Conservation (phyloP, 2,329 filamentous ascomycete species). For the Ceratocystiopsis brevicomis region DNA sequence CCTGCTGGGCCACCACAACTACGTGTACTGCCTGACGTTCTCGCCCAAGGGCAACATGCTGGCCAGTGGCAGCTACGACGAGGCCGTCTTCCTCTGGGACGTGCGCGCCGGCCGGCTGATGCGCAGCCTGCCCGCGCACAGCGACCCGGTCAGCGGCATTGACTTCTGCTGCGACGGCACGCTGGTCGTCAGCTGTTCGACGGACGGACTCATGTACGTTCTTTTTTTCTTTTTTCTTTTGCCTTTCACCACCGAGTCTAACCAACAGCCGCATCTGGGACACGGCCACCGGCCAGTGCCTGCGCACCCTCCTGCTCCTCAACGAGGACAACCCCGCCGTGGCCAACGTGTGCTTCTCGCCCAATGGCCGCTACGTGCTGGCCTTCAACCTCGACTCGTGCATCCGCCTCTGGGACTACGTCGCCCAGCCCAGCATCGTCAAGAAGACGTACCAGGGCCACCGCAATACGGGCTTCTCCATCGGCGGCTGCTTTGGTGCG, state of each 20-base stretch:
- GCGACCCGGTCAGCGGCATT: constrained; percentile 82
- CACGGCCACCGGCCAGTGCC: constrained; percentile 80
- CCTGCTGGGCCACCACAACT: constrained; percentile 82
- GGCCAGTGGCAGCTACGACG: constrained; percentile 87
- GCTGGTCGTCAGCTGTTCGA: constrained; percentile 75
- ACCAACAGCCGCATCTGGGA: constrained; percentile 67
- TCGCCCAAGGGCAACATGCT: constrained; percentile 97
- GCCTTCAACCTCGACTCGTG: constrained; percentile 84
- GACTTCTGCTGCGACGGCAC: constrained; percentile 89
- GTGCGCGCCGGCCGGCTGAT: constrained; percentile 73
- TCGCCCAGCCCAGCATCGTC: constrained; percentile 52
- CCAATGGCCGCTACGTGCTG: constrained; percentile 83
- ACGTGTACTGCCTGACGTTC: constrained; percentile 85
- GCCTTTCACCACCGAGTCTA: neutral
- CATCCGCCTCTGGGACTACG: constrained; percentile 87
- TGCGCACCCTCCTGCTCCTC: constrained; percentile 85
- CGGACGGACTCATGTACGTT: constrained; percentile 67
- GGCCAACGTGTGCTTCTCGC: constrained; percentile 75
- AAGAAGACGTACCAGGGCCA: constrained; percentile 97
- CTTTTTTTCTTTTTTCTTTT: neutral
- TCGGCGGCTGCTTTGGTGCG: constrained; percentile 68
- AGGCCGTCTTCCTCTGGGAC: constrained; percentile 95
- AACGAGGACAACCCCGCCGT: constrained; percentile 92
- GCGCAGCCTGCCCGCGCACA: constrained; percentile 82
- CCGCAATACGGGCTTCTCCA: constrained; percentile 61